A percentile compares a stretch with the other conserved stretches of the same genome.
These are phyloP conservation scores for Pseudopithomyces chartarum DNA, from an alignment of 2,329 filamentous ascomycete genomes.

Conservation along the genomic window DNA sequence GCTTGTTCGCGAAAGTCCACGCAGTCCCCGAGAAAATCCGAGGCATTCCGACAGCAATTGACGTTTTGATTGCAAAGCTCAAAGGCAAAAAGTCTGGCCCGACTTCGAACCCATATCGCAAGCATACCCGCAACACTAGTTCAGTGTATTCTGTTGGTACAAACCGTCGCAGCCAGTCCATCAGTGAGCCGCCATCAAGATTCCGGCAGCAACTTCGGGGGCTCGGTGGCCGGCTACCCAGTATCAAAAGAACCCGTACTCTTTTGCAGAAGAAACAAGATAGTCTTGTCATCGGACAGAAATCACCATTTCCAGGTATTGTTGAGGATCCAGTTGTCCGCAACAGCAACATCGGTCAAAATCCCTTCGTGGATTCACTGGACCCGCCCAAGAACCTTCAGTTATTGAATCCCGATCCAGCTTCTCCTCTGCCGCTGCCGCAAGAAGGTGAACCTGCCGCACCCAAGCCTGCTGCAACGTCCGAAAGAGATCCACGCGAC, in stretches of 20 bases:
- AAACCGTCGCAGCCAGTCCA: constrained; percentile 30
- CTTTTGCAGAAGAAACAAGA: constrained; percentile 36
- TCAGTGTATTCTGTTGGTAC: constrained; percentile 38
- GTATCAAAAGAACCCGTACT: constrained; percentile 37
- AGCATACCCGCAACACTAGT: constrained; percentile 36
- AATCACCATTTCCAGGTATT: constrained; percentile 35
- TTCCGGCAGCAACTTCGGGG: constrained; percentile 27
- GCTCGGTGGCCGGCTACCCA: constrained; percentile 38
- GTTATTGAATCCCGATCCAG: constrained; percentile 33
- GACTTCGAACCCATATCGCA: constrained; percentile 32
- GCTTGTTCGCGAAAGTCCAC: constrained; percentile 11
- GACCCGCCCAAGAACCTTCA: constrained; percentile 24
- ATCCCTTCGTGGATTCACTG: constrained; percentile 36
- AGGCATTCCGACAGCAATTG: constrained; percentile 25
- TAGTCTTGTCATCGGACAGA: constrained; percentile 26
- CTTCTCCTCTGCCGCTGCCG: constrained; percentile 13
- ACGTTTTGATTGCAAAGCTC: constrained; percentile 30
- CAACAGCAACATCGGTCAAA: constrained; percentile 21
- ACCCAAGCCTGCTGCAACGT: constrained; percentile 33
- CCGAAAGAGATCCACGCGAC: constrained; percentile 26
- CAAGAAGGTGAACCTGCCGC: constrained; percentile 29
- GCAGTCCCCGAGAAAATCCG: constrained; percentile 22
- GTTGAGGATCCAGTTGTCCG: constrained; percentile 28
- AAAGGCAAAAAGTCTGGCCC: constrained; percentile 35
- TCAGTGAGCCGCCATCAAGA: constrained; percentile 34